Evolutionary conservation across 2,329 filamentous ascomycete species (phyloP), one percentile per base, ranked within the genome.

Genomic region (Didymella arachidicola): DNA sequence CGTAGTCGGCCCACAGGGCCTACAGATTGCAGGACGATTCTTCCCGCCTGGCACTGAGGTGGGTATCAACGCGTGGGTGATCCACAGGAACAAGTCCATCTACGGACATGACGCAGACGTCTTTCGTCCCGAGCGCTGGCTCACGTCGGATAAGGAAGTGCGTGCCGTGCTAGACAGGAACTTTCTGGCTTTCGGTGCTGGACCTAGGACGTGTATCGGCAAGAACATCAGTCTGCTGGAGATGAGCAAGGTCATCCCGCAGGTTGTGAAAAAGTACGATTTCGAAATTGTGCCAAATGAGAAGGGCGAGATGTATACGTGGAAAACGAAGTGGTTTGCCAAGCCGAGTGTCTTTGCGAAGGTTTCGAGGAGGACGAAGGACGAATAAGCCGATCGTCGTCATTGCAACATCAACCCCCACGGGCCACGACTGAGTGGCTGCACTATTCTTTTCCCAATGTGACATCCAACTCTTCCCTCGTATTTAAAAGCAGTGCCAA

Each of bases 51-150:
- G 77, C 11, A 80, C 79, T 0, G 70, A 77, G 8, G 75, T 83
- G 4, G 80, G 80, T 7, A 71, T 80, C 34, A 82, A 80, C 49
- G 67, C 79, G 1, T 82, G 79, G 79, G 79, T 79, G 0, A 54
- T 80, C 0, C 79, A 83, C 47, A 65, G 72, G 36, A 73, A 81
- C 47, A 62, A 63, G 1, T 60, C 69, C 1, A 68, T 82, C n/a
- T 84, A 78, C 50, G 74, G 75, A 0, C 42, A 55, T 0, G 74
- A 80, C 55, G 73, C 77, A 0, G 69, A 77, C 2, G 60, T 70
- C 0, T 83, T 77, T 59, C 59, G 69, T 12, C 81, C 81, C 0
- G 79, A 82, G 59, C 68, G 81, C 8, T 83, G 81, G 81, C 45
- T 65, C 10, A 57, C 36, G 2, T 19, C 46, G 0, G 46, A 59